Conservation (phyloP, 108 stramenopile genomes). For the Cylindrotheca fusiformis region DNA sequence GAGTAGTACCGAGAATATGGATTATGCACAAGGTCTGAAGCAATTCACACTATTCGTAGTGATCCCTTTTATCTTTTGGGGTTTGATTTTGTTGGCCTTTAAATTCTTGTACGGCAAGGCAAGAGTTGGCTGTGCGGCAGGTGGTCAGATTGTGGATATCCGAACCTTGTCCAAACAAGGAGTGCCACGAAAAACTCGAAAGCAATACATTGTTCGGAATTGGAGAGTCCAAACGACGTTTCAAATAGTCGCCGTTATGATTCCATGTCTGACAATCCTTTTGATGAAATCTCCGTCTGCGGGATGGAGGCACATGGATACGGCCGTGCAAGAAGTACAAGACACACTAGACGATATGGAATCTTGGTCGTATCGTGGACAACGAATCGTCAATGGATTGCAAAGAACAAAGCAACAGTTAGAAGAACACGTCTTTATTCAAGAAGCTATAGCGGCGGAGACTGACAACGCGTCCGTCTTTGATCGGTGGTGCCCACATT, state of each 20-base stretch:
- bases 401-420: constrained; percentile 6
- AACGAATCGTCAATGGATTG: constrained; percentile 8
- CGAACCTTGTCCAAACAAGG: constrained; percentile 18
- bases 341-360: constrained; percentile 28
- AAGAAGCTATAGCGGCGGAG: neutral
- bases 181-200: constrained; percentile 22
- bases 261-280: constrained; percentile 27
- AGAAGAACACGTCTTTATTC: constrained; percentile 11
- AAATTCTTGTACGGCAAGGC: constrained; percentile 13
- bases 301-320: constrained; percentile 15
- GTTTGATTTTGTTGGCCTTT: constrained; percentile 18
- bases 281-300: constrained; percentile 23
- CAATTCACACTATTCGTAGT: constrained; percentile 24
- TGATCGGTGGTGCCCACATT: constrained; percentile 17
- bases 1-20: constrained; percentile 11
- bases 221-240: constrained; percentile 44
- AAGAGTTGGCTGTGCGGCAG: constrained; percentile 42
- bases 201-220: constrained; percentile 17
- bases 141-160: constrained; percentile 40
- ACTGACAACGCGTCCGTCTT: neutral
- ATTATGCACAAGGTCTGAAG: constrained; percentile 26
- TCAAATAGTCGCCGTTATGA: constrained; percentile 18
- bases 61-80: constrained; percentile 23
- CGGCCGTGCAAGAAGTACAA: constrained; percentile 18
- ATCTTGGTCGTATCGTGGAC: constrained; percentile 27